A percentile compares a stretch with the other conserved stretches of the same genome.
phyloP scores from a whole-genome alignment of 2,329 filamentous ascomycete species.

The Xylariales sp. region DNA sequence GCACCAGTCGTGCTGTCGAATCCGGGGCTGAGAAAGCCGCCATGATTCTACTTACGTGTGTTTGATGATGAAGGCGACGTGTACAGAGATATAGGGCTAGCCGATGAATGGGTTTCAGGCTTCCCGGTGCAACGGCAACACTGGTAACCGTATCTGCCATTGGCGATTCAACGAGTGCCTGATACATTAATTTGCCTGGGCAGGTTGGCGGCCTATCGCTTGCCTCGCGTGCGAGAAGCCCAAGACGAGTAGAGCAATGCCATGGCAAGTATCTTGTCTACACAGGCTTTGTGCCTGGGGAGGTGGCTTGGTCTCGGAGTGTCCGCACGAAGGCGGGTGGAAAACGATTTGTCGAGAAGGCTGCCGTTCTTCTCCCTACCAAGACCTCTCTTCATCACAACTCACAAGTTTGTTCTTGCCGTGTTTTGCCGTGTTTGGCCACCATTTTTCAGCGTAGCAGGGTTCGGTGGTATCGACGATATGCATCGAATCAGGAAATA shows the following conservation, averaged over 20 bases:
- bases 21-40: too few species aligned
- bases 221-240: not conserved
- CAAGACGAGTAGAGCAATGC: not conserved
- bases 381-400: not conserved
- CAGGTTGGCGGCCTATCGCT: not conserved
- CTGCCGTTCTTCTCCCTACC: not conserved
- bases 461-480: not conserved
- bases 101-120: not conserved
- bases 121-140: not conserved
- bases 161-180: slow-evolving; percentile 8
- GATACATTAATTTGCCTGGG: not conserved
- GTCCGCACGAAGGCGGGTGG: slow-evolving; percentile 19
- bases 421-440: slow-evolving; percentile 10
- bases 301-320: slow-evolving; percentile 9
- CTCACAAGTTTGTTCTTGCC: not conserved
- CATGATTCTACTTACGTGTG: not conserved
- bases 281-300: not conserved
- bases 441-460: slow-evolving; percentile 27
- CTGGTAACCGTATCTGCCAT: not conserved
- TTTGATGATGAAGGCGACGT: not conserved
- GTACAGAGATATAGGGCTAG: not conserved
- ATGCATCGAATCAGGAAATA: not conserved
- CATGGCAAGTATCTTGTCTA: not conserved
- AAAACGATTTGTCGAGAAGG: slow-evolving; percentile 8
- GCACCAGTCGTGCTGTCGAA: not conserved